phyloP scores from a whole-genome alignment of 2,329 filamentous ascomycete genomes.

The Colletotrichum sp. region DNA sequence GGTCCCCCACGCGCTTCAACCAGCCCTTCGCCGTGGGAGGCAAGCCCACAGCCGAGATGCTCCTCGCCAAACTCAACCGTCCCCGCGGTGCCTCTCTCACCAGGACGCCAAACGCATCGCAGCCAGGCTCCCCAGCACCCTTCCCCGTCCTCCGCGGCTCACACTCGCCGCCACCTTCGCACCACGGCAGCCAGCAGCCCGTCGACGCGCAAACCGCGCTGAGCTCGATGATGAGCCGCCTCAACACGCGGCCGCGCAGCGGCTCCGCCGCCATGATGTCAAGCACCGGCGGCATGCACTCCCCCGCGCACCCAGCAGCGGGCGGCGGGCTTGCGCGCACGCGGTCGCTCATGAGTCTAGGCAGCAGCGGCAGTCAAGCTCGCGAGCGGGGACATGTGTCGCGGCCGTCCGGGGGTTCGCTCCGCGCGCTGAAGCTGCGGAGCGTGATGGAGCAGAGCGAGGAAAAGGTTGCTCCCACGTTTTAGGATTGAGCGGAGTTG shows the following conservation, averaged over 20 bases:
- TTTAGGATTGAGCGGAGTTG: not conserved
- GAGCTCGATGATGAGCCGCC: constrained; percentile 35
- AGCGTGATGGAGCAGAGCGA: constrained; percentile 20
- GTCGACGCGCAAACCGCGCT: constrained; percentile 28
- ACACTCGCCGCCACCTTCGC: constrained; percentile 28
- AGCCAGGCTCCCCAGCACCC: not conserved
- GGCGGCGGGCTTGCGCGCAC: not conserved
- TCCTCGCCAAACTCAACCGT: constrained; percentile 14
- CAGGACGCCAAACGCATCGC: not conserved
- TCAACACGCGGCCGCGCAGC: constrained; percentile 34
- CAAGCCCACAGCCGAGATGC: constrained; percentile 18
- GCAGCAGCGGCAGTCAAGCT: not conserved
- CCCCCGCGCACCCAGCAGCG: not conserved
- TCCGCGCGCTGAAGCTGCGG: constrained; percentile 25
- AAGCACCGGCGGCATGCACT: not conserved
- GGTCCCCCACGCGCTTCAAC: constrained; percentile 25
- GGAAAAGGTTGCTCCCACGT: constrained; percentile 10
- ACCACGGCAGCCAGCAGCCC: not conserved
- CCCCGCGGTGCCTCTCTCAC: not conserved
- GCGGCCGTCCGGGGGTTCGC: constrained; percentile 16
- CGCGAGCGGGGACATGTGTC: not conserved
- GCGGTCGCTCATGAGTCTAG: not conserved
- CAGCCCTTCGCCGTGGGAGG: constrained; percentile 5
- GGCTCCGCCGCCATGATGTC: constrained; percentile 20
- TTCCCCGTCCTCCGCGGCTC: constrained; percentile 23